Percentiles rank a stretch among this genome's conserved stretches.
These are phyloP conservation scores for Malus sylvestris DNA, from an alignment of 306 rosid genomes.

Conservation along the genomic window DNA sequence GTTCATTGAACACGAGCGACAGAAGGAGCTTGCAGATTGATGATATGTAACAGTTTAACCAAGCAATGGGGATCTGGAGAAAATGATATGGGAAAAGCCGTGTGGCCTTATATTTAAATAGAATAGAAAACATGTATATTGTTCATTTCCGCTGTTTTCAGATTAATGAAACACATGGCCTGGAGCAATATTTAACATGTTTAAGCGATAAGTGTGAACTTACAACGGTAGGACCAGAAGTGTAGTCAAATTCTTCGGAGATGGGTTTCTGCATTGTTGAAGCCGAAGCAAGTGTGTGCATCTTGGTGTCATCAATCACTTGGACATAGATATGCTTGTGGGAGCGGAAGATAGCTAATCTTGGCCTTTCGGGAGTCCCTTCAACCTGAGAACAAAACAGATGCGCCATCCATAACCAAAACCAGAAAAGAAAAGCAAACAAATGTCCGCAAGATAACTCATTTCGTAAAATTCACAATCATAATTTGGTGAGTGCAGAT, in stretches of 20 bases:
- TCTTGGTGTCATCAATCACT: conserved; percentile 89
- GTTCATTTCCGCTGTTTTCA: not conserved
- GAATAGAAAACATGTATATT: too few species aligned
- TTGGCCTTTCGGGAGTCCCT: conserved; percentile 93
- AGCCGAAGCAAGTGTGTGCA: conserved; percentile 91
- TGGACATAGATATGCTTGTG: conserved; percentile 89
- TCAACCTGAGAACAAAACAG: conserved; percentile 52
- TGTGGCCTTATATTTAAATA: not conserved
- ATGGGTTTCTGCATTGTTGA: conserved; percentile 81
- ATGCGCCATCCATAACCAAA: conserved; percentile 11
- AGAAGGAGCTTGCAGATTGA: not conserved
- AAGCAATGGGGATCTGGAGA: not conserved
- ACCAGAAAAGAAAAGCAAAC: conserved; percentile 3
- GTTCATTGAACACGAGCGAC: too few species aligned
- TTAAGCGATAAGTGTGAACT: conserved; percentile 27
- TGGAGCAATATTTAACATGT: not conserved
- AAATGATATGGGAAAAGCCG: too few species aligned
- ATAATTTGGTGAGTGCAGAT: not conserved
- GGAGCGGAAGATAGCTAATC: conserved; percentile 84
- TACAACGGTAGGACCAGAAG: conserved; percentile 79
- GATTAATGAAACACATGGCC: not conserved
- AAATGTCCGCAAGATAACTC: not conserved
- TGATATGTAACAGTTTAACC: not conserved
- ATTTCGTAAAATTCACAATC: not conserved
- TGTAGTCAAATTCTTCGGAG: conserved; percentile 62